Base-by-base conservation (phyloP, 1,139 yeast species). In the Geotrichum candidum region DNA sequence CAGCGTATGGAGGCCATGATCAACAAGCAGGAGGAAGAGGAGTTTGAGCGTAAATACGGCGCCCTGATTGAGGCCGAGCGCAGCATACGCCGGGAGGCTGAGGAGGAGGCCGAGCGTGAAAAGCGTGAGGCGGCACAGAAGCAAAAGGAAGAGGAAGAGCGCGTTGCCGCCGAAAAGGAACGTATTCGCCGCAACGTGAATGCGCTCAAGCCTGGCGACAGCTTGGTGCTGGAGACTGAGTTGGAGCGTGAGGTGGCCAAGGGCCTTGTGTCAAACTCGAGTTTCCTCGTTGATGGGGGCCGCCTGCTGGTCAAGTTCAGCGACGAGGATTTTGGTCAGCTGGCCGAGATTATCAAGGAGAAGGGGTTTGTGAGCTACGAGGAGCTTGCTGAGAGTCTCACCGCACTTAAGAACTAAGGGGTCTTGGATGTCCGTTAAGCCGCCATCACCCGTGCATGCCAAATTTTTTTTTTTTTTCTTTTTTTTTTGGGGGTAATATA, bases 21-120 rank as follows among this genome's bases (percentile, higher is more conserved):
- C 33, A 59, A 59, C 31, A 54, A 57, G 25, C 60, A 58, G 11
- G 66, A 64, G 7, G 60, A 63, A 31, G 64, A 65, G 27, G 57
- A 63, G 38, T 59, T 41, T 38, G 63, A 63, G 38, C 56, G 51
- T 22, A 51, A 56, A 38, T 56, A 60, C 50, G 64, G 62, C 10
- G 62, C 59, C 15, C 11, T 58, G 13, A 60, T 62, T n/a, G 63
- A 55, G 25, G 56, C 51, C 10, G 62, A 64, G 38, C 54, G 57
- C 23, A 61, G 58, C 22, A 59, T 33, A 29, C 61, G 65, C 48
- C 33, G 56, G 13, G 41, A 56, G 23, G 59, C 54, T 11, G 62
- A 63, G n/a, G 64, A 60, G 22, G 58, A 53, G 23, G 61, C 60
- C 1, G 64, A 56, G 6, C 56, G 53, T 15, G 61, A 63, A 35